Evolutionary conservation across 495 filamentous ascomycete species (phyloP), one percentile per base, ranked within the genome.

Genomic region (Lasiosphaeris hirsuta): DNA sequence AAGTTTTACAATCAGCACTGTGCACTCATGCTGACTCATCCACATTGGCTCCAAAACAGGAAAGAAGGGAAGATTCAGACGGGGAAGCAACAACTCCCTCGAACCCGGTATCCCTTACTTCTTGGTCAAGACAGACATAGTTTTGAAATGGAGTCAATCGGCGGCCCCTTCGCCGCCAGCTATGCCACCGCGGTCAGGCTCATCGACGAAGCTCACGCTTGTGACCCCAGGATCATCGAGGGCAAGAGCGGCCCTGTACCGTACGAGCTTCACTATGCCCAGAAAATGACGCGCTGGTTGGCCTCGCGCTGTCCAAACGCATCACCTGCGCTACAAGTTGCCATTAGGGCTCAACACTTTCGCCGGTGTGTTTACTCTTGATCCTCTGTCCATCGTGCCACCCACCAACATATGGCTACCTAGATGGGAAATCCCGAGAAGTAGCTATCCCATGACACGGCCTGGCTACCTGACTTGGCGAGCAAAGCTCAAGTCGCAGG

Each of bases 281-380:
- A 82, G 54, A 80, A 89, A 72, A 90, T 91, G 88, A 89, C 85
- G 47, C 66, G 67, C 37, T 90, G 86, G 75, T 84, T 94, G 14
- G 62, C 75, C 10, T 67, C 72, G 3, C 78, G 81, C 54, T 57
- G 69, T 34, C 81, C 87, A 0, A 50, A 71, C 36, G 84, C 89
- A 14, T 81, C 86, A 3, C 83, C 85, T 11, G 65, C 78, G 44
- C 78, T 94, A 39, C 81, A 80, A 19, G 76, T 93, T 54, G 90
- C 90, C 30, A 84, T 90, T 56, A 86, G 88, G 56, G 90, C 89
- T 17, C 90, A 94, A 71, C 90, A 94, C 72, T 86, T 93, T 59
- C 62, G 72, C 46, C 63, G 73, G 73, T 76, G 33, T 19, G 60
- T 60, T 33, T 13, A 11, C 11, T 37, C 51, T 13, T 35, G 4